phyloP scores from a whole-genome alignment of 2,329 filamentous ascomycete genomes.

The Colletotrichum eremochloae region DNA sequence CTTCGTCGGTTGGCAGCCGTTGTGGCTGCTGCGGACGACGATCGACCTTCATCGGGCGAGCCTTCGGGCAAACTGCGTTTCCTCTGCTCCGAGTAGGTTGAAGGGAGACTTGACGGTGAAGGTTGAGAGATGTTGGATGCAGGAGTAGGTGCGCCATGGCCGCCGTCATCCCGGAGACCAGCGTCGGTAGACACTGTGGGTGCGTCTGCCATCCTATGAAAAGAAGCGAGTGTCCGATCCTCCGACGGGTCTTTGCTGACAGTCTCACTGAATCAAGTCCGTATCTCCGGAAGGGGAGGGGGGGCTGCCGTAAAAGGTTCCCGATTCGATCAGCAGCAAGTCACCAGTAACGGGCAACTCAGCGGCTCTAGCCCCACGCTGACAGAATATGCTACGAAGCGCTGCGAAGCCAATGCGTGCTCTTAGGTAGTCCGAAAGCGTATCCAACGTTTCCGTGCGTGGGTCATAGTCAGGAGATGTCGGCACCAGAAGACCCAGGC shows the following conservation, averaged over 20 bases:
- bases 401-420: not conserved
- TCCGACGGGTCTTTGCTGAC: slow-evolving; percentile 27
- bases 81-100: slow-evolving; percentile 1
- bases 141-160: slow-evolving; percentile 19
- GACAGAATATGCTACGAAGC: not conserved
- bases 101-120: slow-evolving; percentile 2
- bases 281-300: slow-evolving; percentile 16
- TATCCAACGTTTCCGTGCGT: not conserved
- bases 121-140: slow-evolving; percentile 21
- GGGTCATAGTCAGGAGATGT: not conserved
- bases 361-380: not conserved
- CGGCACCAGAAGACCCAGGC: not conserved
- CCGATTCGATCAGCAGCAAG: not conserved
- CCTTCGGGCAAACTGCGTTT: slow-evolving; percentile 26
- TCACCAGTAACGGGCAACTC: not conserved
- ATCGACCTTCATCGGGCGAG: slow-evolving; percentile 8
- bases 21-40: not conserved
- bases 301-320: not conserved
- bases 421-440: not conserved
- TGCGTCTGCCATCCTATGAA: slow-evolving; percentile 34
- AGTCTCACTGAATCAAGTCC: slow-evolving; percentile 38
- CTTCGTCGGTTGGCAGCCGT: slow-evolving; percentile 26
- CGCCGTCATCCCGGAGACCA: slow-evolving; percentile 3
- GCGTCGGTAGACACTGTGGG: slow-evolving; percentile 12
- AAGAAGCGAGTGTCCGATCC: slow-evolving; percentile 28